Evolutionary conservation across 2,329 filamentous ascomycete genomes (phyloP), one percentile per base, ranked within the genome.

Genomic region (Aspergillus thermomutatus): DNA sequence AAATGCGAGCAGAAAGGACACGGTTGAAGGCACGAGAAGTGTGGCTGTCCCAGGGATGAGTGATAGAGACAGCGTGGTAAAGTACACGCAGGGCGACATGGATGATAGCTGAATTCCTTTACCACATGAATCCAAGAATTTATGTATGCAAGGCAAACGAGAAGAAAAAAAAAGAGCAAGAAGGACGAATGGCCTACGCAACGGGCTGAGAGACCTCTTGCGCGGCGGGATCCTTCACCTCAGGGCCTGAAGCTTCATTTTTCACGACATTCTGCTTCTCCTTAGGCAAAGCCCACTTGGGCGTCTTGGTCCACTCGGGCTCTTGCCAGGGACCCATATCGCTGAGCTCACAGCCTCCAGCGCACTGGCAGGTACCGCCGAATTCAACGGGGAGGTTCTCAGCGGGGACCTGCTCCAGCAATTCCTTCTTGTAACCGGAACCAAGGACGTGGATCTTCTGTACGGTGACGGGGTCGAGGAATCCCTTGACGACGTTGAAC

Each of bases 381-480:
- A 96, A 93, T 59, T 85, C 80, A 76, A 87, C 87, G 60, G 94
- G 94, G 60, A 99, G 82, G 79, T 96, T 97, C 83, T 97, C 92
- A 53, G 86, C 82, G 1, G 92, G 89, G 3, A 99, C 84, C 79
- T 99, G 94, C 56, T 80, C 82, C 59, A 96, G 81, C 55, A 99
- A 81, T 75, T 96, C 90, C 69, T 84, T 86, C 81, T 95, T 84
- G 81, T 97, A 97, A 58, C 84, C 81, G 63, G 80, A 79, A 63
- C 92, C 91, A 41, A 97, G 83, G 56, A 99, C 87, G 77, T 96
- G 87, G 72, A 99, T 99, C 86, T 99, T 99, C 72, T 88, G 83
- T 59, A 96, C 92, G 49, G 94, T 99, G 70, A 99, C 92, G 52
- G 94, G 94, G 79, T 99, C 94, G 69, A 99, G 84, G 86, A 94